phyloP scores from a whole-genome alignment of 805 yeast genomes.

The Myxozyma vanderwaltii region DNA sequence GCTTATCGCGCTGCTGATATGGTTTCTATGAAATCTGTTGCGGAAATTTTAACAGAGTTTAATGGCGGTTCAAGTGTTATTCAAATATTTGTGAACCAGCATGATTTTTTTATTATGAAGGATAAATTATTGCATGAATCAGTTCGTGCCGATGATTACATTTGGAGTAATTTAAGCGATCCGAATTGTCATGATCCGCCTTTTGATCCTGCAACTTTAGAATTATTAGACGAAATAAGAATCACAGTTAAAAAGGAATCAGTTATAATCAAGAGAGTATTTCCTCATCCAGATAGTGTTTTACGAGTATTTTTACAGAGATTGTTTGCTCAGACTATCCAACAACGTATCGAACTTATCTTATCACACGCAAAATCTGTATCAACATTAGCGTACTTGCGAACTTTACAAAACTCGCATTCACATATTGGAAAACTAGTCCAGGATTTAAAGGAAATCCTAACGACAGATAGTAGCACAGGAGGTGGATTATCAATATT shows the following conservation, averaged over 20 bases:
- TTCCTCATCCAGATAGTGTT: constrained; percentile 67
- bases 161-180: constrained; percentile 62
- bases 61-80: constrained; percentile 85
- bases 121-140: constrained; percentile 46
- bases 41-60: constrained; percentile 72
- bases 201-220: constrained; percentile 56
- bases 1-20: constrained; percentile 73
- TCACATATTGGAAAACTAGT: constrained; percentile 61
- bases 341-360: constrained; percentile 52
- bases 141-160: constrained; percentile 40
- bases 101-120: constrained; percentile 62
- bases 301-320: constrained; percentile 71
- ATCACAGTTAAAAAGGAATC: constrained; percentile 71
- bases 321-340: constrained; percentile 68
- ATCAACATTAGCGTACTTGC: constrained; percentile 69
- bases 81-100: constrained; percentile 78
- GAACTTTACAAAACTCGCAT: constrained; percentile 71
- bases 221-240: constrained; percentile 57
- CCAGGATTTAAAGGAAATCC: constrained; percentile 63
- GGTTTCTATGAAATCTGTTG: constrained; percentile 60
- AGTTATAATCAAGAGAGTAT: constrained; percentile 70
- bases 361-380: constrained; percentile 64
- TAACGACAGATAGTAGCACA: constrained; percentile 45
- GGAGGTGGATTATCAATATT: constrained; percentile 49
- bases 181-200: constrained; percentile 55